These are phyloP conservation scores for Herpetospermum pedunculosum DNA, from an alignment of 306 rosid species.

Conservation along the genomic window DNA sequence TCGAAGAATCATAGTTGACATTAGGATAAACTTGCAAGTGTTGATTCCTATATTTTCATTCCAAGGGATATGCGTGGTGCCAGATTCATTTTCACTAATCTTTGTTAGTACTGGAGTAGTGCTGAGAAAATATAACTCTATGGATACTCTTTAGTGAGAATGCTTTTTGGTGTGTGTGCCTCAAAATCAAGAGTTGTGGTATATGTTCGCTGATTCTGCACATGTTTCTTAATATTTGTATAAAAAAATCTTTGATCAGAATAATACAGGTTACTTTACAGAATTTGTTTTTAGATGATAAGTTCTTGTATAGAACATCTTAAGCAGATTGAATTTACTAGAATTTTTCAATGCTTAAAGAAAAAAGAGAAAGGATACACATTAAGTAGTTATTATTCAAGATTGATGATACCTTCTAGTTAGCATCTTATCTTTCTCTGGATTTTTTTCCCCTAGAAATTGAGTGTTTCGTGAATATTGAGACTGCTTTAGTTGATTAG, in stretches of 20 bases:
- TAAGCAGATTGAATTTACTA: neutral
- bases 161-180: neutral
- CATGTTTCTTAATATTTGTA: neutral
- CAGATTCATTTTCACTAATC: neutral
- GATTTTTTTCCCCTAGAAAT: neutral
- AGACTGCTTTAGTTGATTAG: neutral
- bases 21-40: neutral
- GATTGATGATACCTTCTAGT: neutral
- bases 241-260: neutral
- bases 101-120: neutral
- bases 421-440: neutral
- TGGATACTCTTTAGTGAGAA: neutral
- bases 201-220: neutral
- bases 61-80: neutral
- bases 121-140: neutral
- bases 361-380: neutral
- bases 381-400: neutral
- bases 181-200: neutral
- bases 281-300: neutral
- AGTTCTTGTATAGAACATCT: neutral
- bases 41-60: neutral
- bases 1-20: neutral
- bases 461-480: neutral
- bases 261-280: neutral
- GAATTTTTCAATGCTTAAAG: neutral